phyloP scores from a whole-genome alignment of 345 rosid genomes.

The rapeseed (Brassica napus) region Da-Ae NC_063448.1:10417501-10418000 shows the following conservation, averaged over 20 bases:
- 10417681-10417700: conserved; percentile 63
- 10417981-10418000: conserved; percentile 98
- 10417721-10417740: conserved; percentile 53
- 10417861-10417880: background rate
- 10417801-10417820: conserved; percentile 57
- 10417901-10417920: conserved; percentile 76
- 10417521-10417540: conserved; percentile 94
- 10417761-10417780: conserved; percentile 67
- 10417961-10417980: conserved; percentile 85
- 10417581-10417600: background rate
- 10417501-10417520: conserved; percentile 97
- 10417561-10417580: conserved; percentile 21
- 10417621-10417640: conserved; percentile 51
- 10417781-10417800: conserved; percentile 75
- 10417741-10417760: conserved; percentile 48
- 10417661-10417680: conserved; percentile 62
- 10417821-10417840: conserved; percentile 72
- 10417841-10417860: conserved; percentile 12
- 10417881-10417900: conserved; percentile 13
- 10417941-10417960: conserved; percentile 78
- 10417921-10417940: conserved; percentile 90
- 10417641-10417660: conserved; percentile 84
- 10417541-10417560: background rate
- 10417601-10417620: conserved; percentile 17
- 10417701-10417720: conserved; percentile 61